Evolutionary conservation across 1,139 yeast genomes (phyloP).

Genomic region (Hemisphaericaspora lyxosophila): DNA sequence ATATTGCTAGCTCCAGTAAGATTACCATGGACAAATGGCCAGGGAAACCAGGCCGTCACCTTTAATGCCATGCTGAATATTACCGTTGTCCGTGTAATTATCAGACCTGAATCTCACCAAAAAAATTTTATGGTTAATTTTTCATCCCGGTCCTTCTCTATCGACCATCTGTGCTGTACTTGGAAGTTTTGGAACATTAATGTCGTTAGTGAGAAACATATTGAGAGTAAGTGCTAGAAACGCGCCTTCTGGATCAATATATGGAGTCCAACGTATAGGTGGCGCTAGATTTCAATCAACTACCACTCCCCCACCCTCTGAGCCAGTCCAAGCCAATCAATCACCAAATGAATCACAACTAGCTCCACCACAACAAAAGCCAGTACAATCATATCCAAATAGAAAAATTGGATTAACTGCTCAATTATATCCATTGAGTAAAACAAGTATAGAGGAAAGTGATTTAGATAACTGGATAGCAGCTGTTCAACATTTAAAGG

Average conservation of each 20-base stretch:
- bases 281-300: constrained; percentile 9
- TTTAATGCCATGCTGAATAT: neutral
- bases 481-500: constrained; percentile 57
- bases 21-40: too few species aligned
- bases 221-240: constrained; percentile 11
- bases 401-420: constrained; percentile 27
- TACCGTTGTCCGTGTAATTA: neutral
- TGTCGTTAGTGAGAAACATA: constrained; percentile 16
- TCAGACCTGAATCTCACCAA: neutral
- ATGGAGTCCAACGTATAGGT: neutral
- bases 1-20: too few species aligned
- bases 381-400: constrained; percentile 5
- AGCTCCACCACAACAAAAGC: neutral
- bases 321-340: neutral
- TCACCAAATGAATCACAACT: constrained; percentile 3
- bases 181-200: neutral
- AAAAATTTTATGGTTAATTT: neutral
- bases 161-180: neutral
- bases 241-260: constrained; percentile 6
- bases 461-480: constrained; percentile 68
- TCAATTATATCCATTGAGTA: constrained; percentile 41
- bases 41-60: too few species aligned
- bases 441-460: constrained; percentile 44
- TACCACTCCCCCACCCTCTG: neutral
- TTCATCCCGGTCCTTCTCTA: neutral